These are phyloP conservation scores for Taiozyma sp. DNA, from an alignment of 1,139 yeast genomes.

Conservation along the genomic window DNA sequence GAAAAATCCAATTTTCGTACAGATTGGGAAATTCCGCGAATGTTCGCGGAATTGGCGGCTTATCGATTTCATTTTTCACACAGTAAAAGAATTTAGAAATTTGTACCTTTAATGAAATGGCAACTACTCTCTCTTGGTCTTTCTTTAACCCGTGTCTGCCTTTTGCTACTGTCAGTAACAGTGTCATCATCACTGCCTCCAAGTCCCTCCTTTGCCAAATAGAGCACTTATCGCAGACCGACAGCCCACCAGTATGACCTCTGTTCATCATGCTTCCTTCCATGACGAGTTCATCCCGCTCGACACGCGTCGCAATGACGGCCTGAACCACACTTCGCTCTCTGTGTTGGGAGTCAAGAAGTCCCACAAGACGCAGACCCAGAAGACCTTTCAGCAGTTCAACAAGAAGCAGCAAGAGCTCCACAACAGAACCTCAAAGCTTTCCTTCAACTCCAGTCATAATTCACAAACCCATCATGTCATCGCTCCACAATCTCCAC, in stretches of 20 bases:
- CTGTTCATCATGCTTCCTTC: neutral
- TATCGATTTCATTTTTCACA: neutral
- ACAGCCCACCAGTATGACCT: neutral
- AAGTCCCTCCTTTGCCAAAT: neutral
- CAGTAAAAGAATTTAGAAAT: neutral
- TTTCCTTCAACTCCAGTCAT: neutral
- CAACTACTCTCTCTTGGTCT: neutral
- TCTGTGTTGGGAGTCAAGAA: conserved; percentile 18
- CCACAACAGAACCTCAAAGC: neutral
- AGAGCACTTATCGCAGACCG: neutral
- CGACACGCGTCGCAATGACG: conserved; percentile 13
- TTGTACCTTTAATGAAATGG: neutral
- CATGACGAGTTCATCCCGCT: conserved; percentile 1
- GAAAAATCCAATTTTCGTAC: neutral
- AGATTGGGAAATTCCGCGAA: neutral
- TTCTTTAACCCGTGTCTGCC: neutral
- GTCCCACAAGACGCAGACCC: conserved; percentile 18
- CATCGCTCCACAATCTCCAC: neutral
- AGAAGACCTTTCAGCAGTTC: conserved; percentile 21
- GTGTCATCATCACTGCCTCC: neutral
- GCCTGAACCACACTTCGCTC: conserved; percentile 19
- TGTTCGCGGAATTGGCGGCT: neutral
- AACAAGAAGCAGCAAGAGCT: conserved; percentile 11
- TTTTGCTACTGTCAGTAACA: neutral
- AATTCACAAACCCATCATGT: neutral